A percentile compares a stretch with the other conserved stretches of the same genome.
phyloP scores from a whole-genome alignment of 805 yeast genomes.

The Yarrowia keelungensis region DNA sequence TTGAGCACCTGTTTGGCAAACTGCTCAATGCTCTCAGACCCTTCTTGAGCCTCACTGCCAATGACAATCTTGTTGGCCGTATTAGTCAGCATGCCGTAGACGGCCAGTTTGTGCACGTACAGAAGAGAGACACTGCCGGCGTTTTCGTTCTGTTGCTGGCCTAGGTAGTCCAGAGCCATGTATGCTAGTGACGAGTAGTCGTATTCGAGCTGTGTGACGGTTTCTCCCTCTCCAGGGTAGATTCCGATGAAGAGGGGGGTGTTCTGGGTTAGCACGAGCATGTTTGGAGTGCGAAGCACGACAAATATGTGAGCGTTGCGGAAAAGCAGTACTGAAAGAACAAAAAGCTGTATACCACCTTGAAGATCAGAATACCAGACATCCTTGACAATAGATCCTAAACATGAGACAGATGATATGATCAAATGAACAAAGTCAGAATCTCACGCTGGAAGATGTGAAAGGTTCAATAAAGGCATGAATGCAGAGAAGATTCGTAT shows the following conservation, averaged over 20 bases:
- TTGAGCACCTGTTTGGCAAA: slow-evolving; percentile 26
- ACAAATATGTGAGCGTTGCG: too few relatives aligned
- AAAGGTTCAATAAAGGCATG: too few relatives aligned
- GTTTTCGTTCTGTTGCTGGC: slow-evolving; percentile 24
- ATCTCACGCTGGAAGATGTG: too few relatives aligned
- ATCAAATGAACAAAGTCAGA: too few relatives aligned
- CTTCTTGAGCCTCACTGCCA: slow-evolving; percentile 47
- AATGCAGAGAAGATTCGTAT: too few relatives aligned
- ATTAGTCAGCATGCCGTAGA: slow-evolving; percentile 50
- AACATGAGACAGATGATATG: too few relatives aligned
- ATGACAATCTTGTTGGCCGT: slow-evolving; percentile 48
- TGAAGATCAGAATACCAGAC: too few relatives aligned
- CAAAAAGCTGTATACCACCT: too few relatives aligned
- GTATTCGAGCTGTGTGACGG: slow-evolving; percentile 21
- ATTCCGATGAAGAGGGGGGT: slow-evolving; percentile 35
- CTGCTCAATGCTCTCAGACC: slow-evolving; percentile 23
- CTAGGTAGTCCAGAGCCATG: slow-evolving; percentile 39
- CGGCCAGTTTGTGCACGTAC: slow-evolving; percentile 45
- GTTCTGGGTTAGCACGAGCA: slow-evolving; percentile 9
- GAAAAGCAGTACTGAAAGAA: too few relatives aligned
- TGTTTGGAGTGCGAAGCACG: too few relatives aligned
- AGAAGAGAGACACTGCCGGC: slow-evolving; percentile 7
- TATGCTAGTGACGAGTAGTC: slow-evolving; percentile 37
- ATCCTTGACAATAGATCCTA: too few relatives aligned
- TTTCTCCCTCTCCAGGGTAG: slow-evolving; percentile 31